Evolutionary conservation across 768 basidiomycete genomes (phyloP), one percentile per base, ranked within the genome.

Genomic region (Kwoniella mangroviensis): DNA sequence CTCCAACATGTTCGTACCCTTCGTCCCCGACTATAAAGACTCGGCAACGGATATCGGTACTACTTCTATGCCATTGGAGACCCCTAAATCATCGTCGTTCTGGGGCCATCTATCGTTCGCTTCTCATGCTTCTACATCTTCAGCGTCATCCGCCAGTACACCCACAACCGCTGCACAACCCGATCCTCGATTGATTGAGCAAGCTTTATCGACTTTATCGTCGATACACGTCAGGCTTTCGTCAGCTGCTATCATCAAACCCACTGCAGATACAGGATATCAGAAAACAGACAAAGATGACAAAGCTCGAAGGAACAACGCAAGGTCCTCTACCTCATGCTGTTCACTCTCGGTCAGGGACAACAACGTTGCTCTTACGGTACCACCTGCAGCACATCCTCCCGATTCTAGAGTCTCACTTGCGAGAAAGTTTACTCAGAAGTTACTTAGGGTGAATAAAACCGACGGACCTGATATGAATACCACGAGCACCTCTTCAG

Each of bases 131-230:
- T 3, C 63, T 4, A 63, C 59, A 26, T 49, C 65, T 9, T 51
- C 60, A 9, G 51, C 34, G 9, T 41, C 61, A 43, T 51, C 51
- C 4, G 58, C 34, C 7, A 57, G 26, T 22, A 55, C 52, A 21
- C 24, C 59, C 3, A 24, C 3, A 40, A 51, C 52, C 2, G 65
- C 53, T 10, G 57, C 49, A 1, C 57, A 65, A 17, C 49, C 70
- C 9, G 70, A 72, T 53, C 45, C 63, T 9, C 65, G 67, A 19
- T 19, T 72, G 10, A 72, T 67, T 41, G 24, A 55, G 17, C 70
- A 72, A 26, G 70, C 70, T 6, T 22, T 72, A 19, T 61, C 70
- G 17, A 72, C 66, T 19, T 41, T 68, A 15, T 72, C 70, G 10
- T 63, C 65, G 2, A 17, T 66, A 19, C 63, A 64, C 21, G 51